Percentiles rank a stretch among this genome's conserved stretches.
Conservation (phyloP, 2,329 filamentous ascomycete species). For the Pseudocercospora eumusae region DNA sequence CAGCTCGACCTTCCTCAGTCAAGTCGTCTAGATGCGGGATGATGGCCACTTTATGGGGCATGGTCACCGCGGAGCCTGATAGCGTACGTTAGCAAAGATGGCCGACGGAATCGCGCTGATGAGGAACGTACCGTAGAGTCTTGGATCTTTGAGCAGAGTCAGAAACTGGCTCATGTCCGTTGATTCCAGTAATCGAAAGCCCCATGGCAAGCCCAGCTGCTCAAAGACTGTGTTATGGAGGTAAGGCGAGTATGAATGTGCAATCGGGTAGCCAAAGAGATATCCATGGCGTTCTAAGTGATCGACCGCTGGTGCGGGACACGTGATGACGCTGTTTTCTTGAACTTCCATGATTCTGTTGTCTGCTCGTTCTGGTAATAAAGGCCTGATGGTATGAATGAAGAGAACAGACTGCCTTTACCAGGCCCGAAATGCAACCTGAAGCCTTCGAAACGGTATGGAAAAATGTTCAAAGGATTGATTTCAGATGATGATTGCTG, state of each 20-base stretch:
- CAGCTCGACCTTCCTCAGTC: constrained; percentile 69
- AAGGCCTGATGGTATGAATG: neutral
- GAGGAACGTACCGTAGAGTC: constrained; percentile 59
- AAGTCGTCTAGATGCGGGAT: constrained; percentile 71
- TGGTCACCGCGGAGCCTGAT: constrained; percentile 70
- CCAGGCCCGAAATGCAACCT: neutral
- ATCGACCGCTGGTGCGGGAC: constrained; percentile 30
- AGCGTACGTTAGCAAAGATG: constrained; percentile 13
- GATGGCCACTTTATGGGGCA: constrained; percentile 81
- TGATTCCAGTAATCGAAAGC: constrained; percentile 52
- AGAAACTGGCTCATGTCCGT: constrained; percentile 49
- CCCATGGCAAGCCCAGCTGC: constrained; percentile 54
- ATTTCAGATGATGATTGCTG: neutral
- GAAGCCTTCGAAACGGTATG: neutral
- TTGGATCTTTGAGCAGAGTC: constrained; percentile 55
- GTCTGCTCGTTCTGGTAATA: neutral
- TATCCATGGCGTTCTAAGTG: constrained; percentile 55
- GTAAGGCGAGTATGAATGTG: constrained; percentile 58
- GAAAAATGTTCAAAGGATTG: neutral
- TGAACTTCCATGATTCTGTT: constrained; percentile 16
- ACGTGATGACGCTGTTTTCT: constrained; percentile 29
- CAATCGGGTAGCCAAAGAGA: constrained; percentile 59
- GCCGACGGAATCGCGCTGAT: neutral
- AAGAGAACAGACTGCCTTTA: neutral
- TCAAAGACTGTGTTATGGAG: constrained; percentile 59